Evolutionary conservation across 257 asterid genomes (phyloP), one percentile per base, ranked within the genome.

Genomic region (Lantana camara): DNA sequence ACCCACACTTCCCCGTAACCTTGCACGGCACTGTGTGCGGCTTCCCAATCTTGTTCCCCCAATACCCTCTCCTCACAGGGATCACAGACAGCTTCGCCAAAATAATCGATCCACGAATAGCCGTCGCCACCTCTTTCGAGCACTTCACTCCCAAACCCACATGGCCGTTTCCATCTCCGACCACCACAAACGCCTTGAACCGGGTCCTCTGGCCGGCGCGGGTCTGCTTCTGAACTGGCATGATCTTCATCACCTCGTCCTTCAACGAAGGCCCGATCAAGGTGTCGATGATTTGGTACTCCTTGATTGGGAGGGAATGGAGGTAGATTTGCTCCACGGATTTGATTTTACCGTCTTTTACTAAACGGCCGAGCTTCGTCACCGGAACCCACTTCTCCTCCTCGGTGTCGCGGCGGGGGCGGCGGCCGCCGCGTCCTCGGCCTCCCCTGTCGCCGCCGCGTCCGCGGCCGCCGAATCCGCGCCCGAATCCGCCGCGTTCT

Each of bases 1-100:
- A 85, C 0, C 96, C 96, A 73, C 96, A 88, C 54, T 88, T 88
- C 5, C 96, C 94, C 0, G 96, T 88, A 1, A 88, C 96, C 84
- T 88, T 88, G 55, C 96, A 88, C 3, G 96, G 96, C 44, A 88
- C 96, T 0, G 96, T 88, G 55, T 88, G 96, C 1, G 94, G 91
- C 82, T 83, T 79, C 14, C 94, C 96, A 27, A 88, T 88, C 75
- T 81, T 88, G 58, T 88, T 88, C 1, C 96, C 96, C 96, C 96
- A 88, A 12, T 88, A 88, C 0, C 96, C 96, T 72, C 96, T 85
- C 81, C 76, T 56, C 42, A 64, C 76, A 0, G 71, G 71, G 29
- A 71, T 64, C 40, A 63, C 67, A 2, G 71, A 63, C 16, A 63
- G 41, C 56, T 71, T 63, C 0, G 76, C 71, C 62, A 71, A 16